Evolutionary conservation across 768 basidiomycete genomes (phyloP).

Genomic region (Phanerochaete sordida): DNA sequence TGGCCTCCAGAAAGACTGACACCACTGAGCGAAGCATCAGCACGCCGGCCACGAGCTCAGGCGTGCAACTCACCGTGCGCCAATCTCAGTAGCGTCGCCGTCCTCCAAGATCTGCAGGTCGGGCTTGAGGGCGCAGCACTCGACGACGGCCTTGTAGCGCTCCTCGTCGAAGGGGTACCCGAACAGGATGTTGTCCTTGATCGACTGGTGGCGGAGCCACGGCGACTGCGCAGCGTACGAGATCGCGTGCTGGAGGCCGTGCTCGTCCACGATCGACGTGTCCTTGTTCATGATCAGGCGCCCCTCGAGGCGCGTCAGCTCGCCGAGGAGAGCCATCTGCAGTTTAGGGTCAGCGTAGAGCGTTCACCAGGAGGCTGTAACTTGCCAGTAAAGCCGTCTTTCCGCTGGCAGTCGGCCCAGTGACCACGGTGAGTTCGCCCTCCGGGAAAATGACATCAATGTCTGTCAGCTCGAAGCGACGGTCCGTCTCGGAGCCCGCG

Average conservation of each 20-base stretch:
- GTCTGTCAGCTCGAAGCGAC: constrained; percentile 65
- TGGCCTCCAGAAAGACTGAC: constrained; percentile 80
- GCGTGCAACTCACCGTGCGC: constrained; percentile 46
- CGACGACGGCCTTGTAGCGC: constrained; percentile 72
- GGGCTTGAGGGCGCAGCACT: constrained; percentile 76
- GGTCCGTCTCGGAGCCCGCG: constrained; percentile 28
- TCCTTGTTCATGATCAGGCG: constrained; percentile 66
- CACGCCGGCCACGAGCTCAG: background rate
- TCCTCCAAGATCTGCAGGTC: constrained; percentile 86
- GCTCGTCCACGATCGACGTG: constrained; percentile 50
- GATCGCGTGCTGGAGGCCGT: constrained; percentile 52
- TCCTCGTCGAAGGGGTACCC: constrained; percentile 56
- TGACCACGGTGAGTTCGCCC: constrained; percentile 65
- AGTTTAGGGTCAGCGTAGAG: constrained; percentile 18
- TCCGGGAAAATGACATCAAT: constrained; percentile 69
- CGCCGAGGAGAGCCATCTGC: constrained; percentile 70
- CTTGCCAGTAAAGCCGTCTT: constrained; percentile 76
- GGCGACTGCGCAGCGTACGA: constrained; percentile 49
- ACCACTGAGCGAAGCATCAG: constrained; percentile 37
- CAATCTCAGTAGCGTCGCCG: constrained; percentile 84
- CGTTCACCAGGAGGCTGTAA: constrained; percentile 8
- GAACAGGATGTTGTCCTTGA: constrained; percentile 63
- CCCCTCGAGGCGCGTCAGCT: constrained; percentile 59
- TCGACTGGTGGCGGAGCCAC: constrained; percentile 43
- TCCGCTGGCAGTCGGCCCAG: constrained; percentile 78